phyloP scores from a whole-genome alignment of 2,329 filamentous ascomycete genomes.

The Fusarium sp. region DNA sequence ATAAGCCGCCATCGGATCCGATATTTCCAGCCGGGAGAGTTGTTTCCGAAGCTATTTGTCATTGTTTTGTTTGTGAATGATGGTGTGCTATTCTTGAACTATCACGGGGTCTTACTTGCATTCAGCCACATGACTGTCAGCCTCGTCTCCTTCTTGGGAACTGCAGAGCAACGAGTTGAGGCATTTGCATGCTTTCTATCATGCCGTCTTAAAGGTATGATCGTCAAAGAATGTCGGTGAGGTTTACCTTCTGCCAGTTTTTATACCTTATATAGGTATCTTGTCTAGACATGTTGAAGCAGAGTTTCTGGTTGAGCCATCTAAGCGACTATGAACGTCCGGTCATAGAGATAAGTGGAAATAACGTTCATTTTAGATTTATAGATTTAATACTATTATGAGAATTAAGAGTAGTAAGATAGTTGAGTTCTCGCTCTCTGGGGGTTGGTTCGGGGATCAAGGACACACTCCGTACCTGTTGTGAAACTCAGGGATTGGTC shows the following conservation, averaged over 20 bases:
- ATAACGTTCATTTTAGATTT: neutral
- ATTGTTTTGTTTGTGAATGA: neutral
- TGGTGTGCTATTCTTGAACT: neutral
- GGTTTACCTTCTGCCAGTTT: no score
- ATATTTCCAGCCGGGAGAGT: neutral
- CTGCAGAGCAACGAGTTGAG: neutral
- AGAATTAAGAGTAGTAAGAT: neutral
- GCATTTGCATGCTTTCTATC: neutral
- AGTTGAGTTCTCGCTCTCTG: neutral
- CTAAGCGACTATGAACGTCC: neutral
- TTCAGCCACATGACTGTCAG: neutral
- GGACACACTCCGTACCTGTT: neutral
- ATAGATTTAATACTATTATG: neutral
- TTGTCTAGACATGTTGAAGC: neutral
- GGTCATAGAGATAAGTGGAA: neutral
- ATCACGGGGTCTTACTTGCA: neutral
- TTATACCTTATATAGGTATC: neutral
- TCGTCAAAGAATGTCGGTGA: neutral
- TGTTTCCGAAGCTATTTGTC: neutral
- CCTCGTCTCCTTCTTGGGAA: neutral
- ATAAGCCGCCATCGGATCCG: conserved; percentile 3
- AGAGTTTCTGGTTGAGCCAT: neutral
- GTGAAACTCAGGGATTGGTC: neutral
- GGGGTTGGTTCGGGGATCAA: neutral
- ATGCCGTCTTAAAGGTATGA: neutral